These are phyloP conservation scores for Globisporangium orthogonon DNA, from an alignment of 352 stramenopile species.

Conservation along the genomic window DNA sequence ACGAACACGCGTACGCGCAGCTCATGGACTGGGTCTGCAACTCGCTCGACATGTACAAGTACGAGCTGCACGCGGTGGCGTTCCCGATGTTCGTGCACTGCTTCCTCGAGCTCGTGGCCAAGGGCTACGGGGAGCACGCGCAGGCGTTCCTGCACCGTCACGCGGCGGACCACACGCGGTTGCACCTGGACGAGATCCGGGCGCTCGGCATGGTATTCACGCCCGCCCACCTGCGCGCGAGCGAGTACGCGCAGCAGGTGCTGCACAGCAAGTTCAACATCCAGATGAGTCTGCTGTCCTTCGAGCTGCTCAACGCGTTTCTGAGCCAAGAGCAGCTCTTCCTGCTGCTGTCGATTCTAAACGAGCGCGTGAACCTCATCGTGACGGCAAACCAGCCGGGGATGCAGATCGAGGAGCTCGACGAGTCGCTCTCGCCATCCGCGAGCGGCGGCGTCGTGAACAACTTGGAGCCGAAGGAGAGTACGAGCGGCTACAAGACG, in stretches of 20 bases:
- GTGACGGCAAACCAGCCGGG: conserved; percentile 69
- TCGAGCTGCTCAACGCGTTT: conserved; percentile 78
- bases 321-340: conserved; percentile 76
- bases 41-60: conserved; percentile 84
- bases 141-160: conserved; percentile 56
- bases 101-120: conserved; percentile 71
- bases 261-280: conserved; percentile 82
- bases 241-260: conserved; percentile 75
- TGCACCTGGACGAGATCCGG: conserved; percentile 69
- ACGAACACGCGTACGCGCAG: conserved; percentile 62
- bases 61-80: conserved; percentile 68
- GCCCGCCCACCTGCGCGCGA: conserved; percentile 51
- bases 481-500: conserved; percentile 34
- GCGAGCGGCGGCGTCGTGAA: conserved; percentile 18
- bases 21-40: conserved; percentile 83
- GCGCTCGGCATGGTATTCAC: conserved; percentile 58
- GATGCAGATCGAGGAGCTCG: conserved; percentile 56
- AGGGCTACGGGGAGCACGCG: conserved; percentile 44
- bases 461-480: conserved; percentile 30
- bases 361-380: conserved; percentile 69
- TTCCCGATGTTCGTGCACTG: conserved; percentile 83
- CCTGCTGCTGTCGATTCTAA: conserved; percentile 66
- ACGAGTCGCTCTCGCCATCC: conserved; percentile 22
- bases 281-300: conserved; percentile 75
- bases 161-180: conserved; percentile 49